Base-by-base conservation (phyloP, 495 filamentous ascomycete species). In the Penicillium fimorum region DNA sequence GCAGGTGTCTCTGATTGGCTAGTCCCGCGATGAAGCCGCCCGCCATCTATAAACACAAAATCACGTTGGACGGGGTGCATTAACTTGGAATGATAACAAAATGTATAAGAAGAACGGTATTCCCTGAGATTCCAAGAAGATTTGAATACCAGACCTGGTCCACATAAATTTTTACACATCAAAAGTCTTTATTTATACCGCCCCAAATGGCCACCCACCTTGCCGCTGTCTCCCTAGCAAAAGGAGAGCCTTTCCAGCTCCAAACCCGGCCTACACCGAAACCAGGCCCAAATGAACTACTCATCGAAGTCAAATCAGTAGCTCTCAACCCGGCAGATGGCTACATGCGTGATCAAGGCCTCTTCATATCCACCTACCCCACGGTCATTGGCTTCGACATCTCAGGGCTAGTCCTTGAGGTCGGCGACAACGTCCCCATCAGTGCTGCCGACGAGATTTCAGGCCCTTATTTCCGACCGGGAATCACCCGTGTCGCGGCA, bases 311-410 rank as follows among this genome's bases (percentile, higher is more conserved):
- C 55, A 76, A 80, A 53, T 70, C 79, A 18, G 51, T 82, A 24
- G 78, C 78, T 24, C 62, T 83, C 46, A 84, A 82, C 60, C 78
- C 76, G 1, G 58, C 76, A 57, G 79, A 81, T 61, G 57, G 17
- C 43, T 18, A 53, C 35, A 70, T 72, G 64, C 76, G 70, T 24
- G 66, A 74, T 20, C 57, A 62, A 20, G 76, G 76, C 56, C 69
- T 78, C 61, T 63, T 69, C 56, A 66, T 79, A 45, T 29, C 68
- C 24, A 44, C 37, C 20, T 79, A 77, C 66, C 77, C 79, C 12
- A 69, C 74, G 9, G 66, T 82, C 45, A 37, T 77, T 15, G 79
- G 77, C 53, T 76, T 76, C 47, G 79, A 82, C 56, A 60, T 80
- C n/a, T 60, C 69, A 1, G 79, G 78, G 9, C 47, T 74, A 35